phyloP scores from a whole-genome alignment of 352 stramenopile genomes.

The Phytophthora vignae region DNA sequence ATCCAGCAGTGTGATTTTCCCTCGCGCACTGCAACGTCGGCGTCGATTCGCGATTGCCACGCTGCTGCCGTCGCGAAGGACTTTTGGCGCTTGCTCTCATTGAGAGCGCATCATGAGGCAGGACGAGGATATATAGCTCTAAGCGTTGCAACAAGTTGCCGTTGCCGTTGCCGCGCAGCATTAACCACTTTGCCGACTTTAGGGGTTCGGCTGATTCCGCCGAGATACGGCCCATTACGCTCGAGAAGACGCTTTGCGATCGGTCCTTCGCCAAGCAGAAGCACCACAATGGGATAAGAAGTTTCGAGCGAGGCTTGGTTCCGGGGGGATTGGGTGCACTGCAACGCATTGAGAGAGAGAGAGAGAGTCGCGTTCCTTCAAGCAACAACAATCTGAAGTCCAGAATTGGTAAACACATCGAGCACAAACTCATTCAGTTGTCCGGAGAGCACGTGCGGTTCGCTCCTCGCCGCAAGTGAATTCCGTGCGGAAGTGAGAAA shows the following conservation, averaged over 20 bases:
- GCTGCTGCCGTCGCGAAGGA: no score
- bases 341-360: neutral
- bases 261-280: neutral
- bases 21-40: slow-evolving; percentile 2
- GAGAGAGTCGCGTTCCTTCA: neutral
- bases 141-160: no score
- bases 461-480: neutral
- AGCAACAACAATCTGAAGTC: neutral
- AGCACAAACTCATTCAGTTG: no score
- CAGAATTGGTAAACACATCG: neutral
- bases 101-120: no score
- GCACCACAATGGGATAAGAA: no score
- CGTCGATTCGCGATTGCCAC: neutral
- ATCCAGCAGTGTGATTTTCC: slow-evolving; percentile 18
- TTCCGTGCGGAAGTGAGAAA: no score
- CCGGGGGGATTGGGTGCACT: neutral
- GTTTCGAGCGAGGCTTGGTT: neutral
- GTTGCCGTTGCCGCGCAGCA: neutral
- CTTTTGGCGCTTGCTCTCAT: no score
- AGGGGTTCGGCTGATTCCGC: no score
- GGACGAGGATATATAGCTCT: no score
- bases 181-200: no score
- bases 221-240: no score
- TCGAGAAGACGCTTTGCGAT: slow-evolving; percentile 1
- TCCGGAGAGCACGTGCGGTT: neutral